A percentile compares a stretch with the other conserved stretches of the same genome.
phyloP scores from a whole-genome alignment of 2,329 filamentous ascomycete species.

The Myriosclerotinia duriaeana region DNA sequence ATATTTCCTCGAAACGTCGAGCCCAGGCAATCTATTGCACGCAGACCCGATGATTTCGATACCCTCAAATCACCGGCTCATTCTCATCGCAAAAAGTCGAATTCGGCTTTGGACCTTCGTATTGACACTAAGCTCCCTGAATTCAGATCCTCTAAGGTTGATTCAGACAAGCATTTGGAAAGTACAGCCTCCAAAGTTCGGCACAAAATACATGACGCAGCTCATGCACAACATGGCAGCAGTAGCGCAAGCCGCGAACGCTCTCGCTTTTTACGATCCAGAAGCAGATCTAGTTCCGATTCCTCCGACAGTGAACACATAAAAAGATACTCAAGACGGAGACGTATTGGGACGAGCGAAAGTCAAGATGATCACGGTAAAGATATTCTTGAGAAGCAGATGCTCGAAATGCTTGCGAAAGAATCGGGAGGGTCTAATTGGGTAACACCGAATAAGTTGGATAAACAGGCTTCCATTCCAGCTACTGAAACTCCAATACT shows the following conservation, averaged over 20 bases:
- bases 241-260: constrained; percentile 52
- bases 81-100: constrained; percentile 26
- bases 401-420: constrained; percentile 59
- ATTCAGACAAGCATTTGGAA: constrained; percentile 43
- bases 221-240: constrained; percentile 57
- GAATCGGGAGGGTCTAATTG: constrained; percentile 45
- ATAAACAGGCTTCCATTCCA: constrained; percentile 24
- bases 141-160: constrained; percentile 38
- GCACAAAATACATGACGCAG: constrained; percentile 53
- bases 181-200: constrained; percentile 58
- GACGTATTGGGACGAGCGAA: constrained; percentile 47
- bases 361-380: constrained; percentile 50
- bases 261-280: constrained; percentile 54
- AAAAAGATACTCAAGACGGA: constrained; percentile 41
- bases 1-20: constrained; percentile 58
- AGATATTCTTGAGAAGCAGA: constrained; percentile 60
- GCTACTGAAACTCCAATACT: constrained; percentile 29
- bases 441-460: constrained; percentile 25
- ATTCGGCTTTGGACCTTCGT: constrained; percentile 31
- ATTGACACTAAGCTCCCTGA: constrained; percentile 40
- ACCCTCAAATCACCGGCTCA: constrained; percentile 26
- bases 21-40: constrained; percentile 41
- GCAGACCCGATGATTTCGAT: constrained; percentile 28
- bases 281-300: constrained; percentile 57
- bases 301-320: constrained; percentile 55